These are phyloP conservation scores for Aspergillus fijiensis DNA, from an alignment of 2,329 filamentous ascomycete genomes.

Conservation along the genomic window DNA sequence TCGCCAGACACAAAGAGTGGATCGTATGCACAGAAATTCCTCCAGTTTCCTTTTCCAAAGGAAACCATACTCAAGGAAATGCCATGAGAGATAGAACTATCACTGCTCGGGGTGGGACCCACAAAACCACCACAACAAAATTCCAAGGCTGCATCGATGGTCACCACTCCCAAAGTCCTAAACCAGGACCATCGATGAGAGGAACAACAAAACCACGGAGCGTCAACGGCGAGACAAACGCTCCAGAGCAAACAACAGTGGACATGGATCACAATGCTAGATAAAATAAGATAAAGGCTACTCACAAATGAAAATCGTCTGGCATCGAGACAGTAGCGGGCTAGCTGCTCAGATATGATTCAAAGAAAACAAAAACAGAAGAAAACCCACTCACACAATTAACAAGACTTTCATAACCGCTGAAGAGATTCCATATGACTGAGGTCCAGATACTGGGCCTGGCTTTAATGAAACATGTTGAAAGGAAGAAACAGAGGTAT, in stretches of 20 bases:
- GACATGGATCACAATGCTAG: conserved; percentile 20
- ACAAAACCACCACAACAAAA: not conserved
- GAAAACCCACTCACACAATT: conserved; percentile 13
- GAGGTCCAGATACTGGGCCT: conserved; percentile 16
- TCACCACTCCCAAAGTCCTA: not conserved
- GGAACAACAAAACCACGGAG: conserved; percentile 13
- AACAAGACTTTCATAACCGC: conserved; percentile 21
- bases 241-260: conserved; percentile 20
- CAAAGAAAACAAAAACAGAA: not conserved
- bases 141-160: not conserved
- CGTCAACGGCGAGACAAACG: conserved; percentile 21
- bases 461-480: conserved; percentile 20
- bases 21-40: not conserved
- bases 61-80: not conserved
- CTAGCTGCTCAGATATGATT: conserved; percentile 8
- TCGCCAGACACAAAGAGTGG: not conserved
- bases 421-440: conserved; percentile 20
- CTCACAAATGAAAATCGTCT: conserved; percentile 38
- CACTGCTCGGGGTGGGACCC: not conserved
- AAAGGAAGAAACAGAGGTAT: conserved; percentile 32
- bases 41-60: not conserved
- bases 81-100: not conserved
- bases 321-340: conserved; percentile 17
- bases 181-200: conserved; percentile 10
- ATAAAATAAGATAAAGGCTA: conserved; percentile 23